A percentile compares a stretch with the other conserved stretches of the same genome.
Evolutionary conservation across 2,329 filamentous ascomycete species (phyloP).

Genomic region (Sporothrix pseudoabietina): DNA sequence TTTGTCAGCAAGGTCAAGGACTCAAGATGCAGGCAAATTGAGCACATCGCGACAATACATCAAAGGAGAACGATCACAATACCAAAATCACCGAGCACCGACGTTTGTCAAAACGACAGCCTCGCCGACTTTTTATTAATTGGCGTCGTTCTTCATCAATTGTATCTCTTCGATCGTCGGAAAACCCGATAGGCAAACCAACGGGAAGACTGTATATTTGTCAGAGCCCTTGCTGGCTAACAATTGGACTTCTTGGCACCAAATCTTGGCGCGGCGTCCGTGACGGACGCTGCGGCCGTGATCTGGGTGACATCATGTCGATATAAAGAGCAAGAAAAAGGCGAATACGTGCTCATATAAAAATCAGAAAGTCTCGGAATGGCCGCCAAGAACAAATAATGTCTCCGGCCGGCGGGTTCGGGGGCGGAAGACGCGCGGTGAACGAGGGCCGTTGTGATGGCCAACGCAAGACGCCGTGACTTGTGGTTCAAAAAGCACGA

Average conservation of each 20-base stretch:
- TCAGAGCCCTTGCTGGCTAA: not conserved
- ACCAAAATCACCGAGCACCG: not conserved
- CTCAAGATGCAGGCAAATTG: not conserved
- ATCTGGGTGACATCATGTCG: not conserved
- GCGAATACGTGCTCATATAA: not conserved
- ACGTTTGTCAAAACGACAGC: not conserved
- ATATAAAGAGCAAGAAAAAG: not conserved
- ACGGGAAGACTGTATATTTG: not conserved
- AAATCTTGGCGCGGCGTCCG: conserved; percentile 3
- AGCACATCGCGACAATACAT: not conserved
- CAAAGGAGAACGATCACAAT: not conserved
- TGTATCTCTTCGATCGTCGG: not conserved
- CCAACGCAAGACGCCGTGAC: not conserved
- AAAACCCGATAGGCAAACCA: not conserved
- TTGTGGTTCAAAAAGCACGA: not conserved
- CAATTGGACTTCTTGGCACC: not conserved
- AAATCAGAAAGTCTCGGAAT: not conserved
- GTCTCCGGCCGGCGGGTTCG: not conserved
- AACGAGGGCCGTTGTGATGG: not conserved
- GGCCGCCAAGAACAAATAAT: not conserved
- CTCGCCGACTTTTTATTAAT: not conserved
- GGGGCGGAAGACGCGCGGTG: not conserved
- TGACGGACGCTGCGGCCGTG: not conserved
- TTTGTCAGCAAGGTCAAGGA: not conserved
- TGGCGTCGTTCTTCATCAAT: not conserved